Conservation (phyloP, 2,329 filamentous ascomycete species). For the Xylariaceae sp. region DNA sequence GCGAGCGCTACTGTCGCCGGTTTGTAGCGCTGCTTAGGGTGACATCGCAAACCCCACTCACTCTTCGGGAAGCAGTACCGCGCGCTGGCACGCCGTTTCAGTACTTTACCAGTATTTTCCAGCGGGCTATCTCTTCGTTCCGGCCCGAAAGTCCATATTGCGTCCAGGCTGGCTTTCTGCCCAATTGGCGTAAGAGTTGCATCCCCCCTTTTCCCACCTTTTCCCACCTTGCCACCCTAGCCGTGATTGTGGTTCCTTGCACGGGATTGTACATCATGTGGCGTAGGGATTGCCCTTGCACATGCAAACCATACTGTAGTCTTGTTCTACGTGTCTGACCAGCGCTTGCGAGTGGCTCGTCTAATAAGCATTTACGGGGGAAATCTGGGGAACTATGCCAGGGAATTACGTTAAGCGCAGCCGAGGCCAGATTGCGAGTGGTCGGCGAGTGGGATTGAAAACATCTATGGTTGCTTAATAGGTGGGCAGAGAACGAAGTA, state of each 20-base stretch:
- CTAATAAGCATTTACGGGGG: slow-evolving; percentile 24
- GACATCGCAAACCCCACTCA: slow-evolving; percentile 27
- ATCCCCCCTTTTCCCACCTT: slow-evolving; percentile 30
- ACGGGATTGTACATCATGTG: slow-evolving; percentile 26
- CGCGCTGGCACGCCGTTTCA: slow-evolving; percentile 23
- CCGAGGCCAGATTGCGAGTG: neutral
- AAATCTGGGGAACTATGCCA: slow-evolving; percentile 20
- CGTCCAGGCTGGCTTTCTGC: slow-evolving; percentile 29
- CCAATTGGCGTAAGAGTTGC: slow-evolving; percentile 15
- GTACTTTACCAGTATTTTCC: slow-evolving; percentile 16
- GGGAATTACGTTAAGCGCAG: slow-evolving; percentile 1
- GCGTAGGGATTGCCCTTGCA: slow-evolving; percentile 22
- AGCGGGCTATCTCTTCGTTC: slow-evolving; percentile 27
- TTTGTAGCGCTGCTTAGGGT: neutral
- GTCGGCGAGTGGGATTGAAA: neutral
- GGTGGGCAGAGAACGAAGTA: neutral
- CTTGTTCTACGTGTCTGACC: slow-evolving; percentile 20
- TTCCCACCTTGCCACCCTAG: slow-evolving; percentile 16
- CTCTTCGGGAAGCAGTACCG: slow-evolving; percentile 38
- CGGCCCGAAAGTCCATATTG: slow-evolving; percentile 48
- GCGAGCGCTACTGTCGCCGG: too few relatives aligned
- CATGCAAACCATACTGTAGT: slow-evolving; percentile 26
- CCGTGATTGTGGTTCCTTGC: slow-evolving; percentile 20
- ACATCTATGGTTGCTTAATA: too few relatives aligned
- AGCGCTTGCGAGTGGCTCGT: slow-evolving; percentile 19